These are phyloP conservation scores for Pleurozium schreberi DNA, from an alignment of 225 moss, liverwort and hornwort genomes.

Conservation along the genomic window DNA sequence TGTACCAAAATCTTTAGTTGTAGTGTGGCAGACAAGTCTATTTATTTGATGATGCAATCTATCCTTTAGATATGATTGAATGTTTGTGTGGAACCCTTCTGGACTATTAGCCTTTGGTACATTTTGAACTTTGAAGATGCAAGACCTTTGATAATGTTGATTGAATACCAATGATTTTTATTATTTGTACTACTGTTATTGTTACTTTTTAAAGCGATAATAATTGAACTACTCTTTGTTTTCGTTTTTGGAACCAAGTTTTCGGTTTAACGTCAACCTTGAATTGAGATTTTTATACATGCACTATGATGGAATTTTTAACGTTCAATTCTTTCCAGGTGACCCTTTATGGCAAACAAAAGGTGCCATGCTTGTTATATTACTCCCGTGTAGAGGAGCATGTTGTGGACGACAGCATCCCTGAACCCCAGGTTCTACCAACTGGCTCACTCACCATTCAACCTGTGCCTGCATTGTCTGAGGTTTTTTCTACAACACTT, in stretches of 20 bases:
- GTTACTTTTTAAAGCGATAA: not conserved
- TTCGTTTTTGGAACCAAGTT: not conserved
- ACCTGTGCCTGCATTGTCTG: slow-evolving; percentile 11
- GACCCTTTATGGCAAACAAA: slow-evolving; percentile 53
- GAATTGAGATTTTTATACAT: not conserved
- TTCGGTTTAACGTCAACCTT: not conserved
- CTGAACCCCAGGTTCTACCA: slow-evolving; percentile 2
- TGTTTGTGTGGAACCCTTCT: not conserved
- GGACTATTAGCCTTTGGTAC: not conserved
- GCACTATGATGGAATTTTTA: not conserved
- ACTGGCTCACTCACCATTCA: slow-evolving; percentile 16
- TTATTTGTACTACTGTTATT: not conserved
- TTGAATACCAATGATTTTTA: not conserved
- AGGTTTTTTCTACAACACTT: not conserved
- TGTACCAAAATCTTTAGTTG: not conserved
- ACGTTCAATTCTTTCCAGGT: slow-evolving; percentile 28
- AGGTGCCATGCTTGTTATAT: slow-evolving; percentile 57
- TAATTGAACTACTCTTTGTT: not conserved
- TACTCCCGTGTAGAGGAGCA: slow-evolving; percentile 43
- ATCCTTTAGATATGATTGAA: not conserved
- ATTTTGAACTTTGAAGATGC: not conserved
- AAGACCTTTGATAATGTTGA: not conserved
- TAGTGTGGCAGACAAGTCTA: not conserved
- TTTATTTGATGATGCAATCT: not conserved
- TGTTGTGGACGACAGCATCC: slow-evolving; percentile 9